A percentile compares a stretch with the other conserved stretches of the same genome.
phyloP scores from a whole-genome alignment of 1,284 basidiomycete genomes.

The Austropuccinia psidii region DNA sequence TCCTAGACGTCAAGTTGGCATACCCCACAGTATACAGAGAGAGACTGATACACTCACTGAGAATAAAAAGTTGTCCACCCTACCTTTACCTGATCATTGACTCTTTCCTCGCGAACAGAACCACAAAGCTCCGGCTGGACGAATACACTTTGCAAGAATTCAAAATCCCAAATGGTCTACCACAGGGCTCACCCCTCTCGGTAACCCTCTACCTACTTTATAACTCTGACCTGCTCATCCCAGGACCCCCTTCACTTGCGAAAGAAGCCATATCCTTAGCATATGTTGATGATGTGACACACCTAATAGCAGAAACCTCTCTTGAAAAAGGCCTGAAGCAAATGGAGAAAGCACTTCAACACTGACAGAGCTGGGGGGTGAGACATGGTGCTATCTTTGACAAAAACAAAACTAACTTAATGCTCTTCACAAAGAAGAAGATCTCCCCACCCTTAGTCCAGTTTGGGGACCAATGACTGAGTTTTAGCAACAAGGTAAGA shows the following conservation, averaged over 20 bases:
- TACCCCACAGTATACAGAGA: not conserved
- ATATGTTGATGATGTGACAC: conserved; percentile 8
- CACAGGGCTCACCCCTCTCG: conserved; percentile 13
- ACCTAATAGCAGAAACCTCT: not conserved
- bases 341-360: not conserved
- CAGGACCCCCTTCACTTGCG: not conserved
- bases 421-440: not conserved
- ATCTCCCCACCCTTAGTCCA: not conserved
- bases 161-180: not conserved
- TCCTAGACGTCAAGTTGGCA: conserved; percentile 5
- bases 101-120: not conserved
- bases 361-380: not conserved
- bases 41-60: not conserved
- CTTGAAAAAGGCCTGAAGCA: not conserved
- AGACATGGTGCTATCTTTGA: conserved; percentile 2
- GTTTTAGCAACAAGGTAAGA: not conserved
- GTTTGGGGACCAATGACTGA: not conserved
- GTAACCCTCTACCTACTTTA: conserved; percentile 17
- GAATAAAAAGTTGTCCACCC: not conserved
- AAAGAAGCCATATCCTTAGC: not conserved
- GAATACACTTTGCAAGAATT: not conserved
- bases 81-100: not conserved
- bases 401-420: not conserved
- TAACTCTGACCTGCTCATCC: not conserved
- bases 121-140: not conserved